A percentile compares a stretch with the other conserved stretches of the same genome.
Conservation (phyloP, 1,284 basidiomycete genomes). For the Peniophora sp. region DNA sequence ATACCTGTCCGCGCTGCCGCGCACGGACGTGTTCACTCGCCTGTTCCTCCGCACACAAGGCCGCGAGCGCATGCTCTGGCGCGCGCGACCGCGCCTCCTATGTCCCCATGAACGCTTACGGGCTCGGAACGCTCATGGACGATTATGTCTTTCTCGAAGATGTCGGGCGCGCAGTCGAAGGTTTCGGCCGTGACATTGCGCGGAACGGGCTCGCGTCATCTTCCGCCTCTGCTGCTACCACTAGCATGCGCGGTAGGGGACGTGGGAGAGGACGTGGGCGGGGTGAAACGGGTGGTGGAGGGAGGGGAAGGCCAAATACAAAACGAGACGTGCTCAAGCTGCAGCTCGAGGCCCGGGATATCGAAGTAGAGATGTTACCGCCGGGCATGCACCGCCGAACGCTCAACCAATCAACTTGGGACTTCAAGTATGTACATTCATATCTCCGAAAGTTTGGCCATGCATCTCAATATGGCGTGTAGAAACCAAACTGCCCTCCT, state of each 20-base stretch:
- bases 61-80: slow-evolving; percentile 57
- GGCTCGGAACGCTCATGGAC: slow-evolving; percentile 76
- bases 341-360: slow-evolving; percentile 56
- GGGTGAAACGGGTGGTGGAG: slow-evolving; percentile 19
- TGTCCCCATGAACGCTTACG: slow-evolving; percentile 74
- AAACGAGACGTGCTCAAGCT: slow-evolving; percentile 59
- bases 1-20: slow-evolving; percentile 78
- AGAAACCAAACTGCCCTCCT: slow-evolving; percentile 64
- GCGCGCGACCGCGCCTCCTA: slow-evolving; percentile 66
- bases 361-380: slow-evolving; percentile 72
- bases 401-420: slow-evolving; percentile 75
- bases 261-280: slow-evolving; percentile 20
- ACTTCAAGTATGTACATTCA: slow-evolving; percentile 55
- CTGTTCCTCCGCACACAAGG: slow-evolving; percentile 72
- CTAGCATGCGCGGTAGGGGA: slow-evolving; percentile 14
- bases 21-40: slow-evolving; percentile 64
- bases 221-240: slow-evolving; percentile 5
- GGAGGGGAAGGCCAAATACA: slow-evolving; percentile 21
- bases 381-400: slow-evolving; percentile 76
- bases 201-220: slow-evolving; percentile 36
- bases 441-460: slow-evolving; percentile 9
- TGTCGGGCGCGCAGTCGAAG: slow-evolving; percentile 58
- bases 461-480: slow-evolving; percentile 4
- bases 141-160: slow-evolving; percentile 84
- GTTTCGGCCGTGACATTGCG: slow-evolving; percentile 67